These are phyloP conservation scores for Phoenix roebelenii DNA, from an alignment of 176 grass and related monocot genomes.

Conservation along the genomic window DNA sequence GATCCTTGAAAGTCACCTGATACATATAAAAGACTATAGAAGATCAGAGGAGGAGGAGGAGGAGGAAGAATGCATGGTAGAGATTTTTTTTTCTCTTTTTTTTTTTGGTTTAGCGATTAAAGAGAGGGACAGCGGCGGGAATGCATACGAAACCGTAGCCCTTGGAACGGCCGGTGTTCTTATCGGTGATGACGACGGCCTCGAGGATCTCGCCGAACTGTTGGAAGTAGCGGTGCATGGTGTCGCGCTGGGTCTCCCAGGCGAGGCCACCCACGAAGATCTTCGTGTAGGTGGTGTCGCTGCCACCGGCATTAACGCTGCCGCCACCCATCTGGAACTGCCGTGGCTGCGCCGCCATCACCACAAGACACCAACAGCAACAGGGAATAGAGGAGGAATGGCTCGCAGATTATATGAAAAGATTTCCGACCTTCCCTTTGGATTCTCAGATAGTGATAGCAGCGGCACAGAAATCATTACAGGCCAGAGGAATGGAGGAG, in stretches of 20 bases:
- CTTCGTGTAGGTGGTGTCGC: conserved; percentile 53
- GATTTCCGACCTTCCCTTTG: too few relatives aligned
- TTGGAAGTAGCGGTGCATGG: conserved; percentile 39
- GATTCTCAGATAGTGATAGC: too few relatives aligned
- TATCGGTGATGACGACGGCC: conserved; percentile 56
- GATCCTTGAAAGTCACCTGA: conserved; percentile 49
- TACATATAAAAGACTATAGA: background rate
- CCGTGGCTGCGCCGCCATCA: conserved; percentile 8
- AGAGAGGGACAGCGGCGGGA: too few relatives aligned
- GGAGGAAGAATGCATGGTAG: too few relatives aligned
- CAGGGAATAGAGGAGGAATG: too few relatives aligned
- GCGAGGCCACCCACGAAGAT: conserved; percentile 48
- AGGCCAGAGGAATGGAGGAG: too few relatives aligned
- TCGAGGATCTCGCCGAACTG: conserved; percentile 48
- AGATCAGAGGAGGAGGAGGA: background rate
- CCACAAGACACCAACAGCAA: too few relatives aligned
- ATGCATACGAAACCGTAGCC: conserved; percentile 52
- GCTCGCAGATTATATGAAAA: too few relatives aligned
- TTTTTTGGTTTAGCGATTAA: too few relatives aligned
- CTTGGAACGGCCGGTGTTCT: conserved; percentile 53
- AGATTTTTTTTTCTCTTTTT: too few relatives aligned
- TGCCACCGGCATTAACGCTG: conserved; percentile 13
- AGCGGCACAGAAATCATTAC: too few relatives aligned
- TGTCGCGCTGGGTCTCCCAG: conserved; percentile 47
- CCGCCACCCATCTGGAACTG: conserved; percentile 1